Percentiles rank a stretch among this genome's conserved stretches.
Conservation (phyloP, 441 rosid genomes). For the Daphne laureola region DNA sequence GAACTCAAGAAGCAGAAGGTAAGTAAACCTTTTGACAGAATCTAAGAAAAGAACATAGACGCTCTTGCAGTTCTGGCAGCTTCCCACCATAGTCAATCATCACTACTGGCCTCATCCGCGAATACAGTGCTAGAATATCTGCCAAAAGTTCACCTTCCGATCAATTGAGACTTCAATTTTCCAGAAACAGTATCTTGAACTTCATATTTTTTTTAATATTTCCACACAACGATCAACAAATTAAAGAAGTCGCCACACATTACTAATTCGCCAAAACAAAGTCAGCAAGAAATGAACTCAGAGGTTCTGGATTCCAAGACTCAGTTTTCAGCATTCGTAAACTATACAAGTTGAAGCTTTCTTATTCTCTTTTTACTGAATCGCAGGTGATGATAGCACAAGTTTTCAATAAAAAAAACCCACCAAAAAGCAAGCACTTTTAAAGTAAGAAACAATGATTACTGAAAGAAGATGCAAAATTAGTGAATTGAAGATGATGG, state of each 20-base stretch:
- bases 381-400: not conserved
- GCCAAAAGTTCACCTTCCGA: constrained; percentile 15
- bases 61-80: constrained; percentile 78
- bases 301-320: too few species aligned
- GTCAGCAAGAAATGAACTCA: too few species aligned
- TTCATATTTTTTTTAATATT: too few species aligned
- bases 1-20: not conserved
- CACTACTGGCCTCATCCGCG: constrained; percentile 80
- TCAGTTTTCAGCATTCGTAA: too few species aligned
- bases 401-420: too few species aligned
- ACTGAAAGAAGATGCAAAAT: not conserved
- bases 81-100: constrained; percentile 97
- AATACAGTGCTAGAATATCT: constrained; percentile 75
- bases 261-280: not conserved
- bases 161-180: not conserved
- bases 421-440: not conserved
- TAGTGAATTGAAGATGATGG: not conserved
- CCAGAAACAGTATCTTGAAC: not conserved
- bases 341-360: not conserved
- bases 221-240: too few species aligned
- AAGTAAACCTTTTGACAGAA: constrained; percentile 51
- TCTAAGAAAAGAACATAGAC: constrained; percentile 50
- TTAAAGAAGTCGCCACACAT: not conserved
- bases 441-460: too few species aligned
- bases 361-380: constrained; percentile 5